Conservation (phyloP, 768 basidiomycete genomes). For the Austroboletus eburneus region DNA sequence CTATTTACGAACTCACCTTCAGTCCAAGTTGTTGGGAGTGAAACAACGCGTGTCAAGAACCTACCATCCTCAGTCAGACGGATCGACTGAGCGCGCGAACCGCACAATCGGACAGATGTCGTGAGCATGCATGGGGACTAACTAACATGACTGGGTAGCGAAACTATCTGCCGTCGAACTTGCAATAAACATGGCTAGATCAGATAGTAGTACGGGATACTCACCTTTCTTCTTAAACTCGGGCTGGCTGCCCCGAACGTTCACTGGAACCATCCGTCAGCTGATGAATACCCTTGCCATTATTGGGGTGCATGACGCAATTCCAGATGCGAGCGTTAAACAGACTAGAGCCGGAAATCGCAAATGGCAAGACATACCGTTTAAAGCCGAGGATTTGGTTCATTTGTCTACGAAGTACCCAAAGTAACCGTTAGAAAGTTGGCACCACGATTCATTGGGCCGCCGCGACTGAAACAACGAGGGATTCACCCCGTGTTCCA, state of each 20-base stretch:
- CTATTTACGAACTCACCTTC: too few species aligned
- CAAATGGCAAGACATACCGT: too few species aligned
- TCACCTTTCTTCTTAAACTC: slow-evolving; percentile 15
- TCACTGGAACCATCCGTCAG: slow-evolving; percentile 14
- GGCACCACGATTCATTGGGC: too few species aligned
- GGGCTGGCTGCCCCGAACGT: slow-evolving; percentile 1
- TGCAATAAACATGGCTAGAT: slow-evolving; percentile 15
- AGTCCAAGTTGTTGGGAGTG: background rate
- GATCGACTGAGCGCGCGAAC: slow-evolving; percentile 24
- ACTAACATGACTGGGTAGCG: slow-evolving; percentile 15
- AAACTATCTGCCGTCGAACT: slow-evolving; percentile 15
- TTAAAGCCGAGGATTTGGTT: too few species aligned
- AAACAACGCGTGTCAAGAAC: slow-evolving; percentile 21
- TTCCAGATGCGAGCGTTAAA: too few species aligned
- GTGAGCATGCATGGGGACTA: background rate
- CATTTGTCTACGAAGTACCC: too few species aligned
- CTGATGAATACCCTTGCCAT: slow-evolving; percentile 14
- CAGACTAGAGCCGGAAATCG: too few species aligned
- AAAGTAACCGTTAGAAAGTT: too few species aligned
- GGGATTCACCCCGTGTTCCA: slow-evolving; percentile 34
- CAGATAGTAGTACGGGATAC: background rate
- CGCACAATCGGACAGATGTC: slow-evolving; percentile 12
- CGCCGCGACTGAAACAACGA: slow-evolving; percentile 13
- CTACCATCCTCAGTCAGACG: slow-evolving; percentile 33
- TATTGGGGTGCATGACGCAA: background rate